Base-by-base conservation (phyloP, 2,329 filamentous ascomycete species). In the Ophiocordyceps camponoti-rufipedis region DNA sequence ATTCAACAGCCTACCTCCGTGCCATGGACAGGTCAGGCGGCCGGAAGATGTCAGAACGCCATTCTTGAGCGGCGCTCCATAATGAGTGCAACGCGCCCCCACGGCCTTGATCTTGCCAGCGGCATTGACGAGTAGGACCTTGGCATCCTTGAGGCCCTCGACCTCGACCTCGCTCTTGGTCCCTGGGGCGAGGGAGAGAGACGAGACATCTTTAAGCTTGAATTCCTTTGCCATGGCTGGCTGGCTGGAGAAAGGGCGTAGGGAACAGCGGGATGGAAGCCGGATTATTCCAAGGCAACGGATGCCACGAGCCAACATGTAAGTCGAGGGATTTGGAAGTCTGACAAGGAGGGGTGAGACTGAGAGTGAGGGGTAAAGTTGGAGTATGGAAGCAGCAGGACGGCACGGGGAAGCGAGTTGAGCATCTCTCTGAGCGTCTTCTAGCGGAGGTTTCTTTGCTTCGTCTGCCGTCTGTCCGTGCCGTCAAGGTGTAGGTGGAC, bases 21-120 rank as follows among this genome's bases (percentile, higher is more conserved):
- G 89, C 91, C 91, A 96, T 4, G 89, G 87, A 61, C 91, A 98
- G 7, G 85, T 94, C 50, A 98, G 64, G 44, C 86, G 74, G 5
- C 91, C 91, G 53, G 83, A 80, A 3, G 77, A 75, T 8, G 85
- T 85, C 50, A 98, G 65, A 8, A 96, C 80, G 45, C 91, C 91
- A 53, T 89, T 86, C 45, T 79, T 77, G 51, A 98, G 66, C 13
- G 91, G 91, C 39, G 89, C 91, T 32, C 91, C 89, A 59, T 94
- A 96, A 65, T 96, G 89, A 10, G 78, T 83, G 61, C 91, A 98
- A 53, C 82, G 91, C 38, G 85, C 69, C 33, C 84, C 87, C 33
- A 93, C 62, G 29, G 88, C 91, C 58, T 88, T 80, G 14, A 89
- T 68, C 53, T 82, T 75, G 53, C 81, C 82, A 45, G 78, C 78